Evolutionary conservation across 1,284 basidiomycete genomes (phyloP), one percentile per base, ranked within the genome.

Genomic region (Filobasidium uniguttulatum): DNA sequence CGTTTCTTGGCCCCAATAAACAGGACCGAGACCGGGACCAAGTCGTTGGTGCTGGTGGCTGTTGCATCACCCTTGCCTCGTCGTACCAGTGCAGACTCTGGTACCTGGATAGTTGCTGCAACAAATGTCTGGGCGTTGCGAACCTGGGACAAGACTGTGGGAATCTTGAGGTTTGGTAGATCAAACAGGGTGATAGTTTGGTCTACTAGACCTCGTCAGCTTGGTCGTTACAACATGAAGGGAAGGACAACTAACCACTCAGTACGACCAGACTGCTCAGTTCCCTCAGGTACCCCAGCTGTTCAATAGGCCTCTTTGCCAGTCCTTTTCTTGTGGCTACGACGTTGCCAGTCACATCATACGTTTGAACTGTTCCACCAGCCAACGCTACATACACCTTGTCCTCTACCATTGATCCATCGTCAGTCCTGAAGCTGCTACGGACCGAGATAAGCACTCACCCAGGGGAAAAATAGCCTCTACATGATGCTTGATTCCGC

Each of bases 1-100:
- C 83, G 87, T 55, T 90, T 77, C 57, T 82, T 73, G 61, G 89
- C 91, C 14, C 88, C 91, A 6, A 97, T 75, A 3, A 88, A 76
- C 8, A 98, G 73, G 50, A 79, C 77, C 1, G 85, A 85, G n/a
- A 85, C 72, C 15, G 81, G 65, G 2, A 75, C 75, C 12, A 80
- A 77, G 23, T 81, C 76, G 14, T 72, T 52, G 54, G 57, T 62
- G 15, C 58, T 50, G 29, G 57, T 57, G 29, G 73, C n/a, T n/a
- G n/a, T n/a, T n/a, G n/a, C n/a, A n/a, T n/a, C n/a, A n/a, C n/a
- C n/a, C 17, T 28, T 46, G n/a, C 22, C 40, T 30, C 23, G 33
- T 8, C 26, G 26, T 10, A 30, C 3, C 12, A 37, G 38, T 19
- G 22, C 41, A 17, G n/a, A 30, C 17, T 9, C 35, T 12, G 25